A percentile compares a stretch with the other conserved stretches of the same genome.
These are phyloP conservation scores for Myriosclerotinia scirpicola DNA, from an alignment of 2,329 filamentous ascomycete genomes.

Conservation along the genomic window DNA sequence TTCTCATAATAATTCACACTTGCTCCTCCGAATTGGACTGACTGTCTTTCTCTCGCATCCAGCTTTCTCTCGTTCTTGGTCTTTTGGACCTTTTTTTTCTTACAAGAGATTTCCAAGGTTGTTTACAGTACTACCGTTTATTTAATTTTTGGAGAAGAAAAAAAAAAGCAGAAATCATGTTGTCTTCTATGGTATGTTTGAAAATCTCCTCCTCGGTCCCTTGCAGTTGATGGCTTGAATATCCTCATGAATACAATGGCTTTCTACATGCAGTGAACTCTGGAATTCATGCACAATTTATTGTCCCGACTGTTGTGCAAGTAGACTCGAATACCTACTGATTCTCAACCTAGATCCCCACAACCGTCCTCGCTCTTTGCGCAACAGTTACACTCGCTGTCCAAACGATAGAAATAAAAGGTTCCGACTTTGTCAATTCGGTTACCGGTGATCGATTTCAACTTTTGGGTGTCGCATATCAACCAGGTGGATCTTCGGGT, in stretches of 20 bases:
- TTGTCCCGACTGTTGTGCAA: conserved; percentile 6
- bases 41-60: not conserved
- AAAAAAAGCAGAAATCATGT: conserved; percentile 5
- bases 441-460: conserved; percentile 61
- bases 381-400: conserved; percentile 53
- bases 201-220: not conserved
- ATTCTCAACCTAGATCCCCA: conserved; percentile 23
- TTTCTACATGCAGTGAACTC: not conserved
- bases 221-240: not conserved
- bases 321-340: not conserved
- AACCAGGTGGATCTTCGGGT: conserved; percentile 64
- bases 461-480: conserved; percentile 67
- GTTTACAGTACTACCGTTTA: not conserved
- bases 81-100: not conserved
- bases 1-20: not conserved
- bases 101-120: not conserved
- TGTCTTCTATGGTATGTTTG: conserved; percentile 10
- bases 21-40: not conserved
- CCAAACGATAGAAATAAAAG: conserved; percentile 55
- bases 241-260: not conserved
- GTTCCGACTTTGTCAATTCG: conserved; percentile 60
- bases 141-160: not conserved
- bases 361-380: conserved; percentile 36
- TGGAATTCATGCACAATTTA: not conserved
- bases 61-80: not conserved